Conservation (phyloP, 495 filamentous ascomycete genomes). For the Xylaria intraflava region DNA sequence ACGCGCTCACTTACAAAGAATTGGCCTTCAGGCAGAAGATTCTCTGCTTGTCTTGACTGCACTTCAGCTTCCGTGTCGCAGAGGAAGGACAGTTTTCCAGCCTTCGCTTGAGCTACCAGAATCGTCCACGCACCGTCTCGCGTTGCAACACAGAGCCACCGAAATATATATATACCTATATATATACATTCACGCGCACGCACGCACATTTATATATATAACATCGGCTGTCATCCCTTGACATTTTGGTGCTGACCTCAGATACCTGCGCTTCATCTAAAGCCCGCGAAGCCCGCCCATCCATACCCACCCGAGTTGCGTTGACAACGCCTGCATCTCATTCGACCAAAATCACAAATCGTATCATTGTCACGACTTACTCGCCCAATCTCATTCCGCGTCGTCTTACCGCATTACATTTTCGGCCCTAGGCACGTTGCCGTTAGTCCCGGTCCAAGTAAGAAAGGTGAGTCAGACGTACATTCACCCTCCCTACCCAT, state of each 20-base stretch:
- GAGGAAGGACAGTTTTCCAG: constrained; percentile 14
- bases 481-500: constrained; percentile 13
- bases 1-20: constrained; percentile 14
- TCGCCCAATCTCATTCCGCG: constrained; percentile 31
- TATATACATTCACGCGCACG: constrained; percentile 11
- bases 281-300: constrained; percentile 10
- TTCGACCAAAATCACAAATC: constrained; percentile 30
- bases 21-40: constrained; percentile 19
- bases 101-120: constrained; percentile 17
- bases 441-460: constrained; percentile 24
- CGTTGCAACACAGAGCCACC: constrained; percentile 7
- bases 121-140: constrained; percentile 7
- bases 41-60: constrained; percentile 29
- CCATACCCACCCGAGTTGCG: constrained; percentile 9
- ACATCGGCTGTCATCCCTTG: constrained; percentile 27
- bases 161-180: constrained; percentile 7
- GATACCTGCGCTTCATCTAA: constrained; percentile 26
- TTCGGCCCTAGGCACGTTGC: constrained; percentile 24
- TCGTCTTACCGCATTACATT: constrained; percentile 14
- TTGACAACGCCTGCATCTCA: constrained; percentile 17
- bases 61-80: constrained; percentile 14
- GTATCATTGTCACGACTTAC: constrained; percentile 29
- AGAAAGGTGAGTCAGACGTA: constrained; percentile 38
- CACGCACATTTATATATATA: constrained; percentile 21
- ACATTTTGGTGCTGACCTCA: constrained; percentile 31